Evolutionary conservation across 164 flowering plant genomes (phyloP).

Genomic region (Vitis amurensis): DNA sequence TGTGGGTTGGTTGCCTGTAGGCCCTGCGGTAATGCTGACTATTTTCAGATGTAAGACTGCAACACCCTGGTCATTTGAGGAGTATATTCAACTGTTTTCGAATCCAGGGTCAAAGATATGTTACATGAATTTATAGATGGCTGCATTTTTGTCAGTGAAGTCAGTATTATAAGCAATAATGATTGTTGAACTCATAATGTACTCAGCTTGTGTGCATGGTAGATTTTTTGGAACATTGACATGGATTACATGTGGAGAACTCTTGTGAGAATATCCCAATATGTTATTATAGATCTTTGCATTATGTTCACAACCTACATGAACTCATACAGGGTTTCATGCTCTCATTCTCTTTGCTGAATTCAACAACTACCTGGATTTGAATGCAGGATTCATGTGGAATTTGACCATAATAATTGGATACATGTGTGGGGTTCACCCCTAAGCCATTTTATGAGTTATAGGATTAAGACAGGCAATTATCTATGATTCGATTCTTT

Average conservation of each 20-base stretch:
- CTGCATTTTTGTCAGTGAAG: neutral
- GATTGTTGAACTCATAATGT: neutral
- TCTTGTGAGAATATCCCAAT: too few species aligned
- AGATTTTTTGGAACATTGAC: neutral
- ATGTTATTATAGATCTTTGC: too few species aligned
- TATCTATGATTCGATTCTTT: too few species aligned
- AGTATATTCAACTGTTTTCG: neutral
- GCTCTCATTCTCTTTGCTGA: too few species aligned
- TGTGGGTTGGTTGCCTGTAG: constrained; percentile 2
- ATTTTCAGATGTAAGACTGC: constrained; percentile 1
- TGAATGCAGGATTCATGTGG: too few species aligned
- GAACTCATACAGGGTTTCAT: too few species aligned
- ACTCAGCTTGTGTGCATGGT: neutral
- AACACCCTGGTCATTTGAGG: neutral
- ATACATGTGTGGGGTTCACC: too few species aligned
- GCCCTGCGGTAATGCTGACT: neutral
- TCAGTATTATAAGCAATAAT: neutral
- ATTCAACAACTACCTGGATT: too few species aligned
- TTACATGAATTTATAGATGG: neutral
- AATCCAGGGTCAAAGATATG: neutral
- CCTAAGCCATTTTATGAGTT: too few species aligned
- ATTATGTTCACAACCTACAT: too few species aligned
- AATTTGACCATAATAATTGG: too few species aligned
- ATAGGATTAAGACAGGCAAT: too few species aligned
- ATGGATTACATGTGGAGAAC: neutral